Percentiles rank a stretch among this genome's conserved stretches.
Evolutionary conservation across 768 basidiomycete species (phyloP).

Genomic region (Tricholoma flavovirens): DNA sequence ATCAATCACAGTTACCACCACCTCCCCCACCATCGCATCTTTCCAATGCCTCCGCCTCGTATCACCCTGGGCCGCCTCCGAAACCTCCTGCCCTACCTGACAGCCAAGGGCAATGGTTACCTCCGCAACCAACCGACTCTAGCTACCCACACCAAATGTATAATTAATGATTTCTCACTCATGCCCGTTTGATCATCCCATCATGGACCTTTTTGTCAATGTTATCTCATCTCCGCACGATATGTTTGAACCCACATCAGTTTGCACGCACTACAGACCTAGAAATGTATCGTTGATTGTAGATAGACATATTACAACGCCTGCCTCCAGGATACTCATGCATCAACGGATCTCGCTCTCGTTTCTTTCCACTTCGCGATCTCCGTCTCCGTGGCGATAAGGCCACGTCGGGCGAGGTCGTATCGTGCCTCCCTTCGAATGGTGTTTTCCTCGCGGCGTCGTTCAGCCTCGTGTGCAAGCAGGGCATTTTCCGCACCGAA

Average conservation of each 20-base stretch:
- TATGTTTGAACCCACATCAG: not conserved
- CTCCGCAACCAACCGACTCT: conserved; percentile 17
- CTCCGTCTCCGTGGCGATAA: conserved; percentile 78
- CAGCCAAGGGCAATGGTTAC: conserved; percentile 32
- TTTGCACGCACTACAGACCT: conserved; percentile 2
- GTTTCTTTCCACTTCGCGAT: conserved; percentile 72
- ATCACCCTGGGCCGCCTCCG: conserved; percentile 36
- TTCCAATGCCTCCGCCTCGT: conserved; percentile 13
- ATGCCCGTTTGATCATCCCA: not conserved
- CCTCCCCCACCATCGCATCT: conserved; percentile 23
- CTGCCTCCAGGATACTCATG: not conserved
- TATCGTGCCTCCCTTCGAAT: conserved; percentile 69
- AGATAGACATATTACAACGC: not conserved
- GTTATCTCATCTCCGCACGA: conserved; percentile 4
- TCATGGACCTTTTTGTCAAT: not conserved
- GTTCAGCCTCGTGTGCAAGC: conserved; percentile 58
- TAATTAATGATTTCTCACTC: not conserved
- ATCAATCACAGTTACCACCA: conserved; percentile 27
- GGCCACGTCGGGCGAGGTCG: conserved; percentile 68
- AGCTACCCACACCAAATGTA: conserved; percentile 27
- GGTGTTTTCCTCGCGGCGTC: conserved; percentile 61
- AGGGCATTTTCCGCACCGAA: conserved; percentile 75
- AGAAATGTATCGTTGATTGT: conserved; percentile 2
- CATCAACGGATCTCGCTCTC: conserved; percentile 9
- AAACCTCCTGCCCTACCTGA: conserved; percentile 32